These are phyloP conservation scores for Zygoascus bituminiphila DNA, from an alignment of 805 yeast genomes.

Conservation along the genomic window DNA sequence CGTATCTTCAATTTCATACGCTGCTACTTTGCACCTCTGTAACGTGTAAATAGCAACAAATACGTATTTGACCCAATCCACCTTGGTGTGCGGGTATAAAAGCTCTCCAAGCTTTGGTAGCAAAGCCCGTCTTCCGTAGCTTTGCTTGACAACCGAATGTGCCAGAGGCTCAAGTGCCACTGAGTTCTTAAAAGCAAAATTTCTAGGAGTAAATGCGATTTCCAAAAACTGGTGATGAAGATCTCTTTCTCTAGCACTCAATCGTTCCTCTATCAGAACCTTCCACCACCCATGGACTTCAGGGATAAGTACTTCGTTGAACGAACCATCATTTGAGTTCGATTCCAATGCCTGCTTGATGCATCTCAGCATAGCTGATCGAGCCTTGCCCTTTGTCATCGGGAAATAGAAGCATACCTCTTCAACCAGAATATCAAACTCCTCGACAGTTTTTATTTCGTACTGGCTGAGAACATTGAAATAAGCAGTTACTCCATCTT, in stretches of 20 bases:
- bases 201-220: slow-evolving; percentile 35
- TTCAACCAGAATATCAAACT: not conserved
- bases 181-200: not conserved
- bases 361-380: slow-evolving; percentile 1
- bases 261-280: slow-evolving; percentile 46
- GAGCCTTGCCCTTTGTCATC: not conserved
- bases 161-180: slow-evolving; percentile 15
- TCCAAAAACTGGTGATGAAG: slow-evolving; percentile 53
- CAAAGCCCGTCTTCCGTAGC: slow-evolving; percentile 56
- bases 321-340: not conserved
- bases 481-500: not conserved
- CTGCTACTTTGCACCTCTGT: slow-evolving; percentile 46
- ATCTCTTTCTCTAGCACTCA: slow-evolving; percentile 55
- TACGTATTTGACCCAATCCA: slow-evolving; percentile 44
- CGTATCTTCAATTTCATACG: slow-evolving; percentile 51
- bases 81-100: slow-evolving; percentile 29
- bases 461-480: not conserved
- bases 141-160: slow-evolving; percentile 19
- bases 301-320: not conserved
- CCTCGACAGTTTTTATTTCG: not conserved
- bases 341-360: not conserved
- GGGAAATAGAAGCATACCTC: slow-evolving; percentile 1
- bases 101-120: slow-evolving; percentile 49
- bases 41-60: slow-evolving; percentile 40
- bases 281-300: slow-evolving; percentile 42